phyloP scores from a whole-genome alignment of 306 rosid species.

The Vicia faba region DNA sequence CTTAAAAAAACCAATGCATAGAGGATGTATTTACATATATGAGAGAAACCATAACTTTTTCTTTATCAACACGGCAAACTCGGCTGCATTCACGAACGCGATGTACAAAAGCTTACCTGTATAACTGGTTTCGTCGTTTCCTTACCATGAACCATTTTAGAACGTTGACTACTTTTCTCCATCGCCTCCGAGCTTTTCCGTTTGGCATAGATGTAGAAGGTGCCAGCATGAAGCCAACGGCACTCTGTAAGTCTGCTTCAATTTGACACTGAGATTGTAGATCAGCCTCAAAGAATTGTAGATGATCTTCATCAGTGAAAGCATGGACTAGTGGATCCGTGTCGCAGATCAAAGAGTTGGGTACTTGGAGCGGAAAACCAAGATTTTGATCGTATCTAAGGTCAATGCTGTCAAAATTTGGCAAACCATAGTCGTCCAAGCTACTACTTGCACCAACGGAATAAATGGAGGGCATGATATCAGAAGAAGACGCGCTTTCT shows the following conservation, averaged over 20 bases:
- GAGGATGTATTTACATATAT: constrained; percentile 52
- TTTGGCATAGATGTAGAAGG: constrained; percentile 47
- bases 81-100: constrained; percentile 44
- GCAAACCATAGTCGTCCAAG: constrained; percentile 76
- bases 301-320: constrained; percentile 65
- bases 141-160: constrained; percentile 77
- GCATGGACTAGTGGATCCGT: constrained; percentile 61
- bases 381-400: constrained; percentile 63
- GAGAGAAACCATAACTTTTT: constrained; percentile 38
- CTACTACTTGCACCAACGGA: constrained; percentile 59
- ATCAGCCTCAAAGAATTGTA: constrained; percentile 66
- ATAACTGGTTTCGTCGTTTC: constrained; percentile 43
- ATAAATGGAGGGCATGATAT: constrained; percentile 74
- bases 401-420: constrained; percentile 54
- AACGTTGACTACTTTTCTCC: constrained; percentile 80
- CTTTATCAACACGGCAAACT: constrained; percentile 41
- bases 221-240: constrained; percentile 52
- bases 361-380: constrained; percentile 62
- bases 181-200: constrained; percentile 70
- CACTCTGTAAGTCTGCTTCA: constrained; percentile 62
- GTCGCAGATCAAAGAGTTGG: constrained; percentile 65
- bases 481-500: constrained; percentile 68
- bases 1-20: constrained; percentile 36
- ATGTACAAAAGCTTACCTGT: constrained; percentile 31
- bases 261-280: constrained; percentile 54